These are phyloP conservation scores for Fusarium bactridioides DNA, from an alignment of 2,329 filamentous ascomycete species.

Conservation along the genomic window DNA sequence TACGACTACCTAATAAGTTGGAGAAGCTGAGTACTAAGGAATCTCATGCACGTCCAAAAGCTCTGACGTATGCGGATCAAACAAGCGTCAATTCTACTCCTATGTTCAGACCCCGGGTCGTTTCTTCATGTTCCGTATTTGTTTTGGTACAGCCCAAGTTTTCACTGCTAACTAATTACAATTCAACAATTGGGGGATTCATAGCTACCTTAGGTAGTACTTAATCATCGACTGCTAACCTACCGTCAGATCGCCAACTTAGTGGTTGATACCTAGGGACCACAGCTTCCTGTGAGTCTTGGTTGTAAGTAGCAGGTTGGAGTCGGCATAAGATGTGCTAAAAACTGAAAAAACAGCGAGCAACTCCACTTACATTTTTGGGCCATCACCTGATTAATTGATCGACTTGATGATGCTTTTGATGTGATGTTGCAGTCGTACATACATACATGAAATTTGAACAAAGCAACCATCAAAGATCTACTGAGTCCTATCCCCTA, in stretches of 20 bases:
- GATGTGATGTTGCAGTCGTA: neutral
- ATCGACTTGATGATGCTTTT: neutral
- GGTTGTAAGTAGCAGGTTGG: constrained; percentile 1
- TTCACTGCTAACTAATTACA: neutral
- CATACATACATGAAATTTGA: neutral
- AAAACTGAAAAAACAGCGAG: neutral
- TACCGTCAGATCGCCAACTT: too few species aligned
- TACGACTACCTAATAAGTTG: neutral
- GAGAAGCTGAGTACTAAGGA: neutral
- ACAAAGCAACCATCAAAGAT: neutral
- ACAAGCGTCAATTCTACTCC: neutral
- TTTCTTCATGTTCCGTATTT: neutral
- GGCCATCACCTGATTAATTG: neutral
- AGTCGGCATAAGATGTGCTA: constrained; percentile 13
- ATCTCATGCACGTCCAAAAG: neutral
- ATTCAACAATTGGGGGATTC: neutral
- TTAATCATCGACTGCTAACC: neutral
- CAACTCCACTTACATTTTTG: constrained; percentile 11
- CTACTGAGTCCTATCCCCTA: neutral
- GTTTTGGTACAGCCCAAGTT: neutral
- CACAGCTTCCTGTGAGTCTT: neutral
- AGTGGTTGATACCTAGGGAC: neutral
- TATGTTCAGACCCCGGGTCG: neutral
- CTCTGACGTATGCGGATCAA: neutral
- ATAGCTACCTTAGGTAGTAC: neutral